phyloP scores from a whole-genome alignment of 139 green algal genomes.

The Tetradesmus lagerheimii region DNA sequence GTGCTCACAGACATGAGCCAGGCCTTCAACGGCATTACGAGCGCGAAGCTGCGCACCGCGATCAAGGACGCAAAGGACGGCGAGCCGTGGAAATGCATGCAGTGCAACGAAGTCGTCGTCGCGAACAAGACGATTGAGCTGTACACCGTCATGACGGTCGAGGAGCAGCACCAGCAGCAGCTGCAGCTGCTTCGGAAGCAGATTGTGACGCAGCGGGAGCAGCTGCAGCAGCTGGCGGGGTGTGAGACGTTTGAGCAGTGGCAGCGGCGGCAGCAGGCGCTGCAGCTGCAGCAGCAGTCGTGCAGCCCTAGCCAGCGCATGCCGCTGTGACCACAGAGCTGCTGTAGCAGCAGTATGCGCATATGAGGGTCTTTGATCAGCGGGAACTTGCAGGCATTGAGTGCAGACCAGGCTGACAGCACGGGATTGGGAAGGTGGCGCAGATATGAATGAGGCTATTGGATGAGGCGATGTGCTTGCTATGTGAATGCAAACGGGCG shows the following conservation, averaged over 20 bases:
- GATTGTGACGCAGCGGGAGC: not conserved
- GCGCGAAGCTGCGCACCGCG: not conserved
- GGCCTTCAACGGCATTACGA: not conserved
- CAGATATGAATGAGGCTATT: too few species aligned
- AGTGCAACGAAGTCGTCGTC: not conserved
- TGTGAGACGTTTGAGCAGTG: not conserved
- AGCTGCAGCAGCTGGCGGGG: not conserved
- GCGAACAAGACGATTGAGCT: not conserved
- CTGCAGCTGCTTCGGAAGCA: not conserved
- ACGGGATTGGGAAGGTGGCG: too few species aligned
- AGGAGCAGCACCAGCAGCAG: constrained; percentile 8
- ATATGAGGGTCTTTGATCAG: too few species aligned
- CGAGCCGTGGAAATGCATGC: not conserved
- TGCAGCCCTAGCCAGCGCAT: too few species aligned
- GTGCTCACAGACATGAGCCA: constrained; percentile 17
- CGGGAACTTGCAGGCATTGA: too few species aligned
- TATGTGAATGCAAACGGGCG: too few species aligned
- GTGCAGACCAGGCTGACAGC: too few species aligned
- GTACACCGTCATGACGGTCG: not conserved
- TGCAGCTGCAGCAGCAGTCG: too few species aligned
- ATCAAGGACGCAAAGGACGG: constrained; percentile 1
- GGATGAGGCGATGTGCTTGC: too few species aligned
- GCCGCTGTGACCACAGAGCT: too few species aligned
- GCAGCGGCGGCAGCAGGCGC: not conserved
- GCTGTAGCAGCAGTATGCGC: too few species aligned